Evolutionary conservation across 1,139 yeast species (phyloP), one percentile per base, ranked within the genome.

Genomic region (Maudiozyma humilis): DNA sequence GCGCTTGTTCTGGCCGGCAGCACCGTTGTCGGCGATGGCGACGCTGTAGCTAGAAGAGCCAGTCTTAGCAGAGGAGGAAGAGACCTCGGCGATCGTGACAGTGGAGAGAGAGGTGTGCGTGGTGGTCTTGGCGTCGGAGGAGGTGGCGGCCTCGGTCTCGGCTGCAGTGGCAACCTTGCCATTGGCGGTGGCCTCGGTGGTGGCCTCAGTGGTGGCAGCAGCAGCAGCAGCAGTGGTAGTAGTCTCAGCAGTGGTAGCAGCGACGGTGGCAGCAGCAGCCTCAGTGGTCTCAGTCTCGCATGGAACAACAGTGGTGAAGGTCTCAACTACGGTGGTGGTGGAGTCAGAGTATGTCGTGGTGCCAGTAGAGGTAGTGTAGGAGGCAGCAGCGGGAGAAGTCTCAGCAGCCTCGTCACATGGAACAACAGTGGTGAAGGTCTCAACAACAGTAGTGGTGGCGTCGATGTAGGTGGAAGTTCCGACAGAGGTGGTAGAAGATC

Each of bases 381-480:
- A 23, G 6, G 25, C 10, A 20, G 6, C 16, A 12, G 38, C 20
- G 18, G 18, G 15, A 19, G 18, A 8, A n/a, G 29, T 4, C 16
- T n/a, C 18, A 3, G 16, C 19, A 15, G 18, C 16, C 19, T 32
- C 36, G 16, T 20, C 38, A 35, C 38, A 35, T 19, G 27, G 36
- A 17, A 35, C 30, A 14, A 20, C 17, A n/a, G 27, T 35, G 10
- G 30, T 35, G 29, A 23, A 35, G 8, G 38, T 35, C 13, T 19
- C 20, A 6, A 23, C 20, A 23, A 23, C 29, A 13, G 38, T 35
- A 13, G 38, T 35, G 3, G 38, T 35, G 2, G 12, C 29, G 16
- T 35, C 38, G 16, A 19, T n/a, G 7, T 35, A 35, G 15, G 38
- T 35, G 4, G 38, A 35, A 5, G 16, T 20, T 23, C 38, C 38